Percentiles rank a stretch among this genome's conserved stretches.
Evolutionary conservation across 805 yeast genomes (phyloP).

Genomic region (Pichia ethanolica): DNA sequence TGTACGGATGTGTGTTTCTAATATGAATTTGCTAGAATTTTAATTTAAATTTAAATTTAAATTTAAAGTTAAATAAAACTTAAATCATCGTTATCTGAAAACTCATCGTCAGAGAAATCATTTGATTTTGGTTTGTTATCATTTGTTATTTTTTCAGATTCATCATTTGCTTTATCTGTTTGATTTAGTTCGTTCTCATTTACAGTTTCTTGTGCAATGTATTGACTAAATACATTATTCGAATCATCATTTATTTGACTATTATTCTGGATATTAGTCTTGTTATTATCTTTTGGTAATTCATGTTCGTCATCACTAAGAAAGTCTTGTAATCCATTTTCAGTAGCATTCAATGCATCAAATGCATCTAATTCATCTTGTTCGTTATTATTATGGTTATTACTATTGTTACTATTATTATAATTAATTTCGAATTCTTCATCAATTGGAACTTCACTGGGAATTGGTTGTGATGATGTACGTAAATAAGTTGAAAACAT

Average conservation of each 20-base stretch:
- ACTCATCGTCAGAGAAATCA: slow-evolving; percentile 10
- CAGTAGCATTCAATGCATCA: neutral
- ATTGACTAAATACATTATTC: neutral
- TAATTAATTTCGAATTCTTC: neutral
- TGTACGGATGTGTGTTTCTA: too few relatives aligned
- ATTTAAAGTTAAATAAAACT: too few relatives aligned
- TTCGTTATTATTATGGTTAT: neutral
- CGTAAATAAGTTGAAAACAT: slow-evolving; percentile 9
- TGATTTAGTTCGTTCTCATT: too few relatives aligned
- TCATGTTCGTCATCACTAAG: slow-evolving; percentile 1
- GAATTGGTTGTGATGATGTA: slow-evolving; percentile 11
- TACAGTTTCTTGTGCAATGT: neutral
- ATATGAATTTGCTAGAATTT: too few relatives aligned
- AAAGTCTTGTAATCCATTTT: neutral
- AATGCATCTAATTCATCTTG: slow-evolving; percentile 2
- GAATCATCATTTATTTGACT: too few relatives aligned
- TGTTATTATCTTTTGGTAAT: too few relatives aligned
- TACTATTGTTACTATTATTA: neutral
- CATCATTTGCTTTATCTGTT: neutral
- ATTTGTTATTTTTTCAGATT: neutral
- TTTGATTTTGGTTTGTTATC: neutral
- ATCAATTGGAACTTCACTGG: neutral
- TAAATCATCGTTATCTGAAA: slow-evolving; percentile 9
- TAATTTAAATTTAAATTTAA: too few relatives aligned
- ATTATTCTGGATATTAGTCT: too few relatives aligned